Evolutionary conservation across 2,329 filamentous ascomycete species (phyloP), one percentile per base, ranked within the genome.

Genomic region (Pezicula rhizophila): DNA sequence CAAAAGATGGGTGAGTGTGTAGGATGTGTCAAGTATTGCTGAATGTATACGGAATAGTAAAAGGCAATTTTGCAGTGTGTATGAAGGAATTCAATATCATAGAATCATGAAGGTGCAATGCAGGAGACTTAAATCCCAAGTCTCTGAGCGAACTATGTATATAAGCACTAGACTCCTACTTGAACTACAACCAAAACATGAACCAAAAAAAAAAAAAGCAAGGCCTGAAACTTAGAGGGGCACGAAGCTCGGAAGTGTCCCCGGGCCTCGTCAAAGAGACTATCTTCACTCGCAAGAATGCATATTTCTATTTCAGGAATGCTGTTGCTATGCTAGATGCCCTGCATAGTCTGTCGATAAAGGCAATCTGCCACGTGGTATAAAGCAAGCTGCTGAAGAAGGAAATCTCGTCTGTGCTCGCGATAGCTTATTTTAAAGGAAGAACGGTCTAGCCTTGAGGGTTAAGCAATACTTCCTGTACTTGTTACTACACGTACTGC

Each of bases 21-120:
- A 15, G 25, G 40, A 42, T 42, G 18, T 26, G 40, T 42, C 40
- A 42, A 42, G 18, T 42, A 26, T 42, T 42, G 20, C 40, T 42
- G 20, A 42, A 14, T 12, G 18, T 42, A 26, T 11, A 42, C 10
- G n/a, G 11, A 20, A 42, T n/a, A 11, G 18, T 12, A 15, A 15
- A 20, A 12, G n/a, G 12, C 11, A 11, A 6, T 15, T 18, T 40
- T 40, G 14, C 11, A 11, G 10, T 25, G 14, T 15, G 25, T 28
- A 14, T 10, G 25, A 42, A 42, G 26, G 40, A 42, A 26, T 42
- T 42, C 40, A 20, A 42, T 42, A 42, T 26, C 20, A 10, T 42
- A 26, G 25, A 17, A 28, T 38, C n/a, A 17, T 15, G n/a, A 38
- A 20, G 23, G n/a, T 38, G 8, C 5, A 38, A 20, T 15, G 35